Evolutionary conservation across 2,329 filamentous ascomycete species (phyloP), one percentile per base, ranked within the genome.

Genomic region (Clonostachys rhizophaga): DNA sequence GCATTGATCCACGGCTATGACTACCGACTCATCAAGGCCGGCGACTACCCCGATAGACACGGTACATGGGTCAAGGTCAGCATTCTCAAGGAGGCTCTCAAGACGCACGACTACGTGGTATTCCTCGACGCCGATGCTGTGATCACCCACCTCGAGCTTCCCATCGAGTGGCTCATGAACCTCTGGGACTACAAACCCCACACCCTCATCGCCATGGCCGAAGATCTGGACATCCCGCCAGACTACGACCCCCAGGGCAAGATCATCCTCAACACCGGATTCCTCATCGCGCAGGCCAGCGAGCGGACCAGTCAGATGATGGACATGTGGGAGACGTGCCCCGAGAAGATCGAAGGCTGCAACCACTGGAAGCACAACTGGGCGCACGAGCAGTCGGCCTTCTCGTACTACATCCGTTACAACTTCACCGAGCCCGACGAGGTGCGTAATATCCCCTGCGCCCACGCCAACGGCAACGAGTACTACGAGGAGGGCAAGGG

Each of bases 161-260:
- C 72, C 4, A 48, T 74, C 14, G 72, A 76, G 57, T 75, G 70
- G 67, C 63, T 76, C 10, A 63, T 76, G 54, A 72, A 71, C 53
- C 62, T 68, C 40, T 75, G 72, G 72, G 63, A 68, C 47, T 60
- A 74, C 44, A 62, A 58, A 11, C 50, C 57, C 1, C 54, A 65
- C 3, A 73, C 69, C 0, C 62, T 72, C 12, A 56, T 74, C 45
- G 69, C 73, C 47, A 68, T 75, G 63, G 66, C 72, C 36, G 60
- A 69, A 47, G 73, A 76, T 44, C 70, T 71, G 6, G 61, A 69
- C 46, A 52, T 53, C 14, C 14, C 44, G 50, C 58, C 60, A 43
- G 71, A 74, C 54, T 57, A 49, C 37, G 69, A 72, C 50, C 58
- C 56, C 44, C 57, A 61, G 34, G 64, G 64, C 14, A 48, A 55